Base-by-base conservation (phyloP, 2,329 filamentous ascomycete genomes). In the Graphilbum ipis-grandicollis region DNA sequence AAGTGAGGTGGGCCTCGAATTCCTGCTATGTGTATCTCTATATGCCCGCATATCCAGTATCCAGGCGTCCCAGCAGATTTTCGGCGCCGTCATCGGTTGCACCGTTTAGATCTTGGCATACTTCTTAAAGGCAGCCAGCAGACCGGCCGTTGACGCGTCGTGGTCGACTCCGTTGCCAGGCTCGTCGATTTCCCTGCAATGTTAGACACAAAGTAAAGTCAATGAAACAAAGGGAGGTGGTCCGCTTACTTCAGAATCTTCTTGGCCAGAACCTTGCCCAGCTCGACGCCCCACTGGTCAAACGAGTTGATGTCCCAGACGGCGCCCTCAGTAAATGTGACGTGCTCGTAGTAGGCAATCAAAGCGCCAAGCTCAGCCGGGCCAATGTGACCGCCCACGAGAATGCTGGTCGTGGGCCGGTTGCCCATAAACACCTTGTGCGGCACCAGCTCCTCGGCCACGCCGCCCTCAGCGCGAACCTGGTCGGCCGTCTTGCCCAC, bases 251-350 rank as follows among this genome's bases (percentile, higher is more conserved):
- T 59, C 49, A 83, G 77, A 45, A 86, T 85, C 65, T 84, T 86
- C 76, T 88, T 96, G 43, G 90, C 90, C 47, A 98, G 66, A 30
- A 79, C 76, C 78, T 98, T 98, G 58, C 90, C 90, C 43, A 98
- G 67, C 69, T 98, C 90, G 32, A 98, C 90, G 62, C 90, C 90
- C 90, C 90, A 98, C 68, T 98, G 90, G 64, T 98, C 90, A 55
- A 96, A 98, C 53, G 79, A 85, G 74, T 98, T 98, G 68, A 98
- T 93, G 65, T 96, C 93, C 90, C 90, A 98, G 56, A 98, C 69
- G 36, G 86, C 88, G 51, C 90, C 90, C 65, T 98, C 90, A 28
- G 83, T 92, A 60, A 98, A 98, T 39, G 90, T 96, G 43, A 96
- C 64, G 63, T 98, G 90, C 70, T 98, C 90, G 62, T 98, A 98